phyloP scores from a whole-genome alignment of 2,329 filamentous ascomycete genomes.

The Colletotrichum theobromicola region DNA sequence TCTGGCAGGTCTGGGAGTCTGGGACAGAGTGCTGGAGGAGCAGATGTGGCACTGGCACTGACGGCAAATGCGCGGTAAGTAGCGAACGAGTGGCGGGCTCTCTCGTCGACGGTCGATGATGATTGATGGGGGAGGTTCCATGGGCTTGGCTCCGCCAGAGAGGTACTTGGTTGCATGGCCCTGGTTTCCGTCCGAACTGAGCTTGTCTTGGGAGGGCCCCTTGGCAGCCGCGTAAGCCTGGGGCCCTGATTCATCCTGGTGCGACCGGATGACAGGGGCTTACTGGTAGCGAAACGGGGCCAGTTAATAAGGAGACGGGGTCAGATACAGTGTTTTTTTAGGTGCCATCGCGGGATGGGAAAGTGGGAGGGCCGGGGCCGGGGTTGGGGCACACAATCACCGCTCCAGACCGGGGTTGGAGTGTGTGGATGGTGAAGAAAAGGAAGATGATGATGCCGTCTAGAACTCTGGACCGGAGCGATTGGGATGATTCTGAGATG shows the following conservation, averaged over 20 bases:
- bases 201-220: constrained; percentile 7
- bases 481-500: neutral
- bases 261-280: constrained; percentile 15
- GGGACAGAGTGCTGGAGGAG: neutral
- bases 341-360: constrained; percentile 8
- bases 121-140: neutral
- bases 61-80: neutral
- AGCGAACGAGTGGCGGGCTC: neutral
- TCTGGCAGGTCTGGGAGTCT: constrained; percentile 1
- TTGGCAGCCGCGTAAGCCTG: constrained; percentile 22
- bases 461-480: neutral
- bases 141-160: neutral
- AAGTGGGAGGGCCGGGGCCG: neutral
- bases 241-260: constrained; percentile 20
- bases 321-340: constrained; percentile 1
- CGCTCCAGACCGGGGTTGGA: neutral
- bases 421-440: neutral
- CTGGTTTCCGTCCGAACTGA: constrained; percentile 6
- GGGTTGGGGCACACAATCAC: neutral
- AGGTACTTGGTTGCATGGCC: neutral
- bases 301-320: constrained; percentile 3
- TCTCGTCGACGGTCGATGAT: neutral
- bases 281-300: constrained; percentile 1
- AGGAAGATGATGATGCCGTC: neutral
- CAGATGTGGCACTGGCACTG: neutral